Conservation (phyloP, 164 flowering plant species). For the Sedum album region DNA sequence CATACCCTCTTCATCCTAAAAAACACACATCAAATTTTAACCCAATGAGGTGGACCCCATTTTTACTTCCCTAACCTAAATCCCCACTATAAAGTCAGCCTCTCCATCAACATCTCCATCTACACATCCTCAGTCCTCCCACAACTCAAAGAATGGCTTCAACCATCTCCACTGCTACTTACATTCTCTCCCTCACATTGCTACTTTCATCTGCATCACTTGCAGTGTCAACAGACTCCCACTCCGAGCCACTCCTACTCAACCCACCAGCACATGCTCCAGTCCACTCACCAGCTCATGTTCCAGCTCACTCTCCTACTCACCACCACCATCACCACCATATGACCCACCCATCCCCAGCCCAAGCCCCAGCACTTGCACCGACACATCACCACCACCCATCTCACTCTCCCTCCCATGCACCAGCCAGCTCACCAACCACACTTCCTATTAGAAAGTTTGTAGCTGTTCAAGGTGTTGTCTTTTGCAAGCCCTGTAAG, state of each 20-base stretch:
- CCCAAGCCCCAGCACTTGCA: background rate
- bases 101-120: background rate
- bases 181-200: background rate
- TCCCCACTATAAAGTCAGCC: background rate
- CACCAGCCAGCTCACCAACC: constrained; percentile 1
- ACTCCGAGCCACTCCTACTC: background rate
- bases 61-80: background rate
- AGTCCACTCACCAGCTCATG: background rate
- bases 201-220: background rate
- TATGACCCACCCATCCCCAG: background rate
- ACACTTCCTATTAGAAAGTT: constrained; percentile 17
- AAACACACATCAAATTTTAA: too few relatives aligned
- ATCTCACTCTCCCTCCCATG: background rate
- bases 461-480: constrained; percentile 57
- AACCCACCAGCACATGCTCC: background rate
- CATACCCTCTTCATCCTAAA: too few relatives aligned
- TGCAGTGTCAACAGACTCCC: background rate
- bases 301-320: background rate
- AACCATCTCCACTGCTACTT: background rate
- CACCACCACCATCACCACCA: constrained; percentile 4
- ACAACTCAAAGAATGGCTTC: background rate
- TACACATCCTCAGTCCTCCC: background rate
- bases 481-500: constrained; percentile 62
- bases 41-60: background rate
- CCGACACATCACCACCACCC: background rate